These are phyloP conservation scores for Kwoniella mangroviensis DNA, from an alignment of 768 basidiomycete genomes.

Conservation along the genomic window DNA sequence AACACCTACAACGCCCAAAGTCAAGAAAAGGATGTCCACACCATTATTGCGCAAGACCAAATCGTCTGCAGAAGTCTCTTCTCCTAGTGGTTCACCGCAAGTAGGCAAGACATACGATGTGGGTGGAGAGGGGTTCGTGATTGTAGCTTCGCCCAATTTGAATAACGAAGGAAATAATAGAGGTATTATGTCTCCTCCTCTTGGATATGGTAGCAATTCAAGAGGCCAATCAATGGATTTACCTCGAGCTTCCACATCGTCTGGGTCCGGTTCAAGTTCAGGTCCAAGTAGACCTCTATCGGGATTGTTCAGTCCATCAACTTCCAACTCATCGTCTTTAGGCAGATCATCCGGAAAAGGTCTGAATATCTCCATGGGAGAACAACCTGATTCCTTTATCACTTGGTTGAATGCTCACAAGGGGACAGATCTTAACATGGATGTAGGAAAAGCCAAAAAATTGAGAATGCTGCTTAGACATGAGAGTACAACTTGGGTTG, in stretches of 20 bases:
- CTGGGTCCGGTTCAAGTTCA: constrained; percentile 24
- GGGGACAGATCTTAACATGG: constrained; percentile 63
- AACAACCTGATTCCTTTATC: constrained; percentile 45
- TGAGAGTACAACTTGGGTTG: constrained; percentile 90
- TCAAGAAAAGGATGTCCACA: constrained; percentile 45
- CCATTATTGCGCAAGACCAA: constrained; percentile 47
- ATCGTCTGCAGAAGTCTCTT: constrained; percentile 38
- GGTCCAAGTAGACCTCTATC: constrained; percentile 35
- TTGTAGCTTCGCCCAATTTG: constrained; percentile 43
- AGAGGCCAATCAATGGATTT: constrained; percentile 40
- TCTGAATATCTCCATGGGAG: constrained; percentile 39
- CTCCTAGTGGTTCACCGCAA: constrained; percentile 32
- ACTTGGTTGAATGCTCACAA: constrained; percentile 38
- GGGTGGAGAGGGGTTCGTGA: constrained; percentile 44
- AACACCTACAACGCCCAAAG: constrained; percentile 30
- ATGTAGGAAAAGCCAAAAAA: constrained; percentile 86
- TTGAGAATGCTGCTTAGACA: constrained; percentile 83
- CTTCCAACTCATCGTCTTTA: constrained; percentile 20
- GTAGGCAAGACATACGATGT: constrained; percentile 50
- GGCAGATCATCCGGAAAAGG: constrained; percentile 34
- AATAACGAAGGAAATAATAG: background rate
- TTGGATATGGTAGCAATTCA: background rate
- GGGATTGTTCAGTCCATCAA: constrained; percentile 32
- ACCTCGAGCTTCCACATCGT: constrained; percentile 18
- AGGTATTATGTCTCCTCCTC: constrained; percentile 16